Percentiles rank a stretch among this genome's conserved stretches.
These are phyloP conservation scores for Colletotrichum orchidophilum DNA, from an alignment of 2,329 filamentous ascomycete genomes.

Conservation along the genomic window DNA sequence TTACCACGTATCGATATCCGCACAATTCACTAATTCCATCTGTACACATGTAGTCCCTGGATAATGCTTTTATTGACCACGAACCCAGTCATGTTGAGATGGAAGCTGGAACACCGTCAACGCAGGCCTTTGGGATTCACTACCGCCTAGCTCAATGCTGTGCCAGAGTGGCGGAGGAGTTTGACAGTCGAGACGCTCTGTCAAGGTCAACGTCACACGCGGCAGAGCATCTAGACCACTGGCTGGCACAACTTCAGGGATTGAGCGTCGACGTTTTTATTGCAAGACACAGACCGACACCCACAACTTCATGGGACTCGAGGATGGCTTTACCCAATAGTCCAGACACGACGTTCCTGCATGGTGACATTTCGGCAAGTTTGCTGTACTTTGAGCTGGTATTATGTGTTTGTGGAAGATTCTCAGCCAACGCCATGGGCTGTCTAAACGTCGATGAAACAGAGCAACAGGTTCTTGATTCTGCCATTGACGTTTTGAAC, in stretches of 20 bases:
- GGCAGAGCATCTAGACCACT: not conserved
- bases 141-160: not conserved
- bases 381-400: not conserved
- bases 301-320: not conserved
- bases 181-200: not conserved
- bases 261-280: not conserved
- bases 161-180: not conserved
- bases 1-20: not conserved
- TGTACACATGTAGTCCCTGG: not conserved
- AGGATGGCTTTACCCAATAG: not conserved
- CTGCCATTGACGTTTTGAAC: not conserved
- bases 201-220: not conserved
- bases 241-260: not conserved
- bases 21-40: not conserved
- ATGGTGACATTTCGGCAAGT: not conserved
- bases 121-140: not conserved
- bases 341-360: not conserved
- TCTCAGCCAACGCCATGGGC: not conserved
- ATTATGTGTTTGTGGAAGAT: not conserved
- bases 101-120: not conserved
- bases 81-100: not conserved
- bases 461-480: not conserved
- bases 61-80: not conserved
- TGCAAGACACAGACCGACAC: not conserved
- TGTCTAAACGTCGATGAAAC: not conserved